Base-by-base conservation (phyloP, 2,329 filamentous ascomycete genomes). In the Nemania serpens region DNA sequence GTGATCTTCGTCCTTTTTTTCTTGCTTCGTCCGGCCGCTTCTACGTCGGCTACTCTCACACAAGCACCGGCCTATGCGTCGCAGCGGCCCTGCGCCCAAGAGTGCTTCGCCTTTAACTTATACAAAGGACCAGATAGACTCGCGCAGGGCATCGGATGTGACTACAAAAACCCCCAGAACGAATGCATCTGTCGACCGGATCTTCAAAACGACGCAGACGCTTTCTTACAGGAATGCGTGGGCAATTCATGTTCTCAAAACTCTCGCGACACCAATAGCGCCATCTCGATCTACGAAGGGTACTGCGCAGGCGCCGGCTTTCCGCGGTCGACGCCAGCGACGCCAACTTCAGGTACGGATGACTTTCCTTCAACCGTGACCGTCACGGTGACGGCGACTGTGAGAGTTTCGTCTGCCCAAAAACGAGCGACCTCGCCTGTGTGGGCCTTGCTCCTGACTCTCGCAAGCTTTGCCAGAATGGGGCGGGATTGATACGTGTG, bases 111-210 rank as follows among this genome's bases (percentile, higher is more conserved):
- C 11, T 18, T n/a, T 17, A 11, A 18, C 25, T 6, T 49, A 34
- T 43, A n/a, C 18, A 13, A 20, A 13, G 53, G 22, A 11, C 41
- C 53, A 2, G 53, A 22, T 12, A 34, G 7, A 15, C 53, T 61
- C 20, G 53, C 58, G 11, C 4, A 53, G 5, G 48, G 10, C 20
- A 56, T 60, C 25, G 58, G 48, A 5, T 61, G 58, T 10, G 53
- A 53, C 2, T 37, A 34, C 25, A 3, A 5, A 1, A 18, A 34
- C 18, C 22, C 42, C 1, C 34, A 43, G 12, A 57, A 61, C 11
- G 58, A 61, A 25, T 61, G 58, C 18, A 11, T 61, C 22, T 61
- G 58, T 22, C 58, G 58, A 33, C 34, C 12, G n/a, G 58, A 61
- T 49, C 53, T 52, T 3, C 58, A 61, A 20, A 13, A 2, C 36